These are phyloP conservation scores for Hortaea sp. DNA, from an alignment of 2,329 filamentous ascomycete genomes.

Conservation along the genomic window DNA sequence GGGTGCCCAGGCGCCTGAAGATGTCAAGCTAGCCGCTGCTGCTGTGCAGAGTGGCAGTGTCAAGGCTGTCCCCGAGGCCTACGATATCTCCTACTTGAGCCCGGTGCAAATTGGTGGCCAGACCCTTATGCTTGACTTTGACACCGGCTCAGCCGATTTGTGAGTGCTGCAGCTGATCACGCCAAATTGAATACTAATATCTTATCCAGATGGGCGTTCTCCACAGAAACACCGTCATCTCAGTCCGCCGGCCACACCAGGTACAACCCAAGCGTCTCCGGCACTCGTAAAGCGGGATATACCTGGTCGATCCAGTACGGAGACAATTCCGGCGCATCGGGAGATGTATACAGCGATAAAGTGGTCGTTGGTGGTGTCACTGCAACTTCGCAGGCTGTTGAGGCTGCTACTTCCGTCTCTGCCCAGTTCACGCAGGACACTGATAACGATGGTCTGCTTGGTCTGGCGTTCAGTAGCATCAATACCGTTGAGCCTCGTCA, in stretches of 20 bases:
- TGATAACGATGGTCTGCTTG: conserved; percentile 50
- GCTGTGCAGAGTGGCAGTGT: conserved; percentile 29
- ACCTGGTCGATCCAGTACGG: conserved; percentile 55
- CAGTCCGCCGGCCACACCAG: conserved; percentile 45
- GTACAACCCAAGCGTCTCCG: conserved; percentile 43
- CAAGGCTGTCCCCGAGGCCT: conserved; percentile 28
- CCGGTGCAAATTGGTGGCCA: conserved; percentile 56
- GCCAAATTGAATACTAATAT: neutral
- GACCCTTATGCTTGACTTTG: conserved; percentile 56
- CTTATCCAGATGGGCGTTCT: conserved; percentile 54
- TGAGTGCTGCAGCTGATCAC: conserved; percentile 28
- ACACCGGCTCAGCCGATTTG: conserved; percentile 61
- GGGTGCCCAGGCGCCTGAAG: conserved; percentile 19
- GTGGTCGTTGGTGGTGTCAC: conserved; percentile 52
- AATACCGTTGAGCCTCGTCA: conserved; percentile 45
- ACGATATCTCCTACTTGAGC: conserved; percentile 32
- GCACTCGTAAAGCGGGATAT: conserved; percentile 34
- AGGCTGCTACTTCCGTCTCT: conserved; percentile 53
- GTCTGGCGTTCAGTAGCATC: conserved; percentile 49
- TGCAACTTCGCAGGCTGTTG: conserved; percentile 53
- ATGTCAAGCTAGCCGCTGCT: conserved; percentile 22
- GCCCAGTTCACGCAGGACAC: conserved; percentile 40
- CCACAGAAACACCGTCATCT: conserved; percentile 42
- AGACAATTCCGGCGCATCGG: conserved; percentile 53
- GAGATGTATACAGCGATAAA: conserved; percentile 56